Conservation (phyloP, 352 stramenopile species). For the Globisporangium nodosum region DNA sequence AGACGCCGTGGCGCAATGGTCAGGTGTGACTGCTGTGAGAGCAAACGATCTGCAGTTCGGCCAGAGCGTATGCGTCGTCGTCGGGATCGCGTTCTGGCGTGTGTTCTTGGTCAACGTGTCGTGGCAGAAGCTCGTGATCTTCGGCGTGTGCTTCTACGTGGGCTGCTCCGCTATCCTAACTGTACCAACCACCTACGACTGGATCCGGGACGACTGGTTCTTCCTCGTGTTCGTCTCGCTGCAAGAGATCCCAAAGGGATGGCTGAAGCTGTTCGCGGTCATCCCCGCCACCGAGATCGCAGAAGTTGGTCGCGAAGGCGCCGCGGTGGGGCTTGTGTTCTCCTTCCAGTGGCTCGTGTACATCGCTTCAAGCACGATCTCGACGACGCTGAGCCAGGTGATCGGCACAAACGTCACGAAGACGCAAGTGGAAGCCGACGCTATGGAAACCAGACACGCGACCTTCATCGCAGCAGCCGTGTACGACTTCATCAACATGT, state of each 20-base stretch:
- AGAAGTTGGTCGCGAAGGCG: conserved; percentile 41
- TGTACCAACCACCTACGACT: conserved; percentile 27
- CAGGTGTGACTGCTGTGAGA: conserved; percentile 17
- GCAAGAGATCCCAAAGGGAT: conserved; percentile 28
- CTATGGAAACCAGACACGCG: conserved; percentile 14
- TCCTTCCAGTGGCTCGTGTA: conserved; percentile 37
- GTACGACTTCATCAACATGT: conserved; percentile 29
- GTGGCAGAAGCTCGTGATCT: conserved; percentile 31
- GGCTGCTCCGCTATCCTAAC: conserved; percentile 23
- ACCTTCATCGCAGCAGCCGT: conserved; percentile 15
- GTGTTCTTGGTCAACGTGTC: conserved; percentile 27
- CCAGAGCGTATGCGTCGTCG: conserved; percentile 19
- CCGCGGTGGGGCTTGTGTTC: conserved; percentile 42
- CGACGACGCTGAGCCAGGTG: conserved; percentile 18
- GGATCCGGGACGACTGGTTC: conserved; percentile 32
- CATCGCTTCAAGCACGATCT: conserved; percentile 23
- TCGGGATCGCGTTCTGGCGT: conserved; percentile 37
- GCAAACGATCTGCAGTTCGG: conserved; percentile 20
- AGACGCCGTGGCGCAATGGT: conserved; percentile 30
- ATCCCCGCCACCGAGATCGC: conserved; percentile 48
- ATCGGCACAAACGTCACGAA: conserved; percentile 18
- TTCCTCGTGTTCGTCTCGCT: conserved; percentile 28
- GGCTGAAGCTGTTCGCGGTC: conserved; percentile 35
- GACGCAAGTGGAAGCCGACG: conserved; percentile 21
- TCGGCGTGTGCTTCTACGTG: conserved; percentile 25